Percentiles rank a stretch among this genome's conserved stretches.
Evolutionary conservation across 148 eudicot species (phyloP).

Genomic region (Camellia lanceoleosa): DNA sequence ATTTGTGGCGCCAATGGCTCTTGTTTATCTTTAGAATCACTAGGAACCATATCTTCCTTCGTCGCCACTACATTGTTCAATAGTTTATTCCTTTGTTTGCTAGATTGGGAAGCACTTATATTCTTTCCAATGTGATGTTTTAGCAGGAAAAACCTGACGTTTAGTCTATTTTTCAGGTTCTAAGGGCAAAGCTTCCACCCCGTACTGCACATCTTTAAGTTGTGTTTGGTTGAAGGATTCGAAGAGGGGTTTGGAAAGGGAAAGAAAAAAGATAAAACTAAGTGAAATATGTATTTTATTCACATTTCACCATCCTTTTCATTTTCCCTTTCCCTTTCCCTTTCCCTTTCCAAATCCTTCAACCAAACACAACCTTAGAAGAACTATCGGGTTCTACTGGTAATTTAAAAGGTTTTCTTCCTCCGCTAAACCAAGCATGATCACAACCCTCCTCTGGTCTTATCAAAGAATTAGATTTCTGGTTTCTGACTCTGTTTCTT

Average conservation of each 20-base stretch:
- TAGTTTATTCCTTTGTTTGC: not conserved
- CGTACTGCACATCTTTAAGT: no score
- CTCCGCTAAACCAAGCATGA: conserved; percentile 7
- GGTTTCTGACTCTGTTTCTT: conserved; percentile 13
- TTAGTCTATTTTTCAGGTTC: conserved; percentile 13
- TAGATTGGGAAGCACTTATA: not conserved
- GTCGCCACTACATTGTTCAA: conserved; percentile 7
- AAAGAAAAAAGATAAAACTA: no score
- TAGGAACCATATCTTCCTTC: conserved; percentile 15
- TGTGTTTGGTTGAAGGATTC: no score
- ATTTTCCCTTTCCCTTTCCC: no score
- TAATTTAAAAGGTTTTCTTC: conserved; percentile 18
- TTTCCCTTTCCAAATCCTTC: no score
- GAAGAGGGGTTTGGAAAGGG: no score
- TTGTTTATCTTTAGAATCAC: conserved; percentile 20
- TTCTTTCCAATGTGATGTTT: no score
- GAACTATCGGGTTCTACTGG: not conserved
- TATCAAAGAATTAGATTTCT: conserved; percentile 20
- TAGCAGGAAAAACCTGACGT: not conserved
- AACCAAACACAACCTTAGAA: not conserved
- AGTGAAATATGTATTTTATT: no score
- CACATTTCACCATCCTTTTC: no score
- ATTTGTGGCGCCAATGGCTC: conserved; percentile 7
- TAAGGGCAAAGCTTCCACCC: not conserved
- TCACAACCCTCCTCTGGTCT: conserved; percentile 28